A percentile compares a stretch with the other conserved stretches of the same genome.
phyloP scores from a whole-genome alignment of 805 yeast genomes.

The Schwanniomyces pseudopolymorphus region DNA sequence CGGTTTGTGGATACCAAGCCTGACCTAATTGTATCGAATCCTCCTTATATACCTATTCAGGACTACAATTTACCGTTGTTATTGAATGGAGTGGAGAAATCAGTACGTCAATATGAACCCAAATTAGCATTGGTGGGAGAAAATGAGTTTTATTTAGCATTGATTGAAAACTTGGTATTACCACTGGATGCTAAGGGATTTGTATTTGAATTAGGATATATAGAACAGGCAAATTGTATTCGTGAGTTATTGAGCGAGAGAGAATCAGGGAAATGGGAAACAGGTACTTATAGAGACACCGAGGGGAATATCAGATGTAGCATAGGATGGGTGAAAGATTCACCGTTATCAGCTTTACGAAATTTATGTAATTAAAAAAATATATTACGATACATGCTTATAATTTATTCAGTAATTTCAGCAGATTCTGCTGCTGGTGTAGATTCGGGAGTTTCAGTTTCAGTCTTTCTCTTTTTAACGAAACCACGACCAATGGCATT shows the following conservation, averaged over 20 bases:
- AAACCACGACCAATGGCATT: slow-evolving; percentile 70
- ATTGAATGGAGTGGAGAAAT: slow-evolving; percentile 48
- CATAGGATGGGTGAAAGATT: slow-evolving; percentile 52
- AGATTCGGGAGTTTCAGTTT: slow-evolving; percentile 17
- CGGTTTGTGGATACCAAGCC: slow-evolving; percentile 9
- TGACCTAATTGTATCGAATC: slow-evolving; percentile 77
- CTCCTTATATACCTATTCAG: slow-evolving; percentile 72
- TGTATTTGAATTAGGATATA: slow-evolving; percentile 75
- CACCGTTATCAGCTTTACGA: slow-evolving; percentile 8
- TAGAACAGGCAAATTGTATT: slow-evolving; percentile 52
- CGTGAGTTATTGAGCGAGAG: slow-evolving; percentile 10
- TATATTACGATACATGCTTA: slow-evolving; percentile 4
- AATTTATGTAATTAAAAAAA: slow-evolving; percentile 7
- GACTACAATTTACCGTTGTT: slow-evolving; percentile 39
- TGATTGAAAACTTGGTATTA: slow-evolving; percentile 46
- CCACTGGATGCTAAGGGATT: slow-evolving; percentile 51
- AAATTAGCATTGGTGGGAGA: slow-evolving; percentile 75
- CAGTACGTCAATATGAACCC: slow-evolving; percentile 79
- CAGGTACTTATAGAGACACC: slow-evolving; percentile 51
- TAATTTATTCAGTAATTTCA: not conserved
- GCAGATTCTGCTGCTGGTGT: slow-evolving; percentile 1
- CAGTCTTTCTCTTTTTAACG: slow-evolving; percentile 37
- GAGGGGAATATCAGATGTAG: slow-evolving; percentile 57
- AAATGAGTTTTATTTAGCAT: slow-evolving; percentile 62
- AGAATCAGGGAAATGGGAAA: slow-evolving; percentile 43